Percentiles rank a stretch among this genome's conserved stretches.
Conservation (phyloP, 2,329 filamentous ascomycete species). For the Dactylellina leptospora region DNA sequence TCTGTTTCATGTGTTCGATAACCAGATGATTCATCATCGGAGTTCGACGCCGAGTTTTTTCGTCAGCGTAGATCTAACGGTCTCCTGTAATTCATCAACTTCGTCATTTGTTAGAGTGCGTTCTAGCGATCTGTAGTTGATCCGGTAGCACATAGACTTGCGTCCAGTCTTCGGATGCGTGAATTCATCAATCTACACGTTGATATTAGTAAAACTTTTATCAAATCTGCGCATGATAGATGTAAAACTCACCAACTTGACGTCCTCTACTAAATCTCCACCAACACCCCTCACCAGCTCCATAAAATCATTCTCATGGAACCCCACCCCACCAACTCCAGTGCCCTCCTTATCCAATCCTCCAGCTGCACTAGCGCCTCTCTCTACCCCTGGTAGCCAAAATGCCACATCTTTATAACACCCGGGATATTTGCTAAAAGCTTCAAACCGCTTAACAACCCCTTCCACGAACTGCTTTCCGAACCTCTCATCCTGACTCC, state of each 20-base stretch:
- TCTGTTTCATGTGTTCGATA: too few relatives aligned
- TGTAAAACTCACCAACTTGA: conserved; percentile 68
- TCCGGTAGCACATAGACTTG: conserved; percentile 87
- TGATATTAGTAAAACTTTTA: background rate
- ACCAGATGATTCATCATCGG: conserved; percentile 64
- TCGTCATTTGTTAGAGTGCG: conserved; percentile 86
- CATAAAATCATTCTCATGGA: conserved; percentile 98
- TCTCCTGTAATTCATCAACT: conserved; percentile 77
- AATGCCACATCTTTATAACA: conserved; percentile 94
- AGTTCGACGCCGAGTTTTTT: conserved; percentile 80
- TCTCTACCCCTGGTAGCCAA: conserved; percentile 71
- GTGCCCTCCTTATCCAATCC: conserved; percentile 56
- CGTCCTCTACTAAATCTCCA: conserved; percentile 87
- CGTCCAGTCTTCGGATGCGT: conserved; percentile 83
- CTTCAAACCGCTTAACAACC: conserved; percentile 73
- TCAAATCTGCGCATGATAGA: background rate
- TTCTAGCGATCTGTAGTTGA: conserved; percentile 93
- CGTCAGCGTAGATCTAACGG: conserved; percentile 72
- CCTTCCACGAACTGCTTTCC: conserved; percentile 77
- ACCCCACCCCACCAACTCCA: conserved; percentile 62
- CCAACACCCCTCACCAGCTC: conserved; percentile 85
- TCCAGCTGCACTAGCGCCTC: conserved; percentile 53
- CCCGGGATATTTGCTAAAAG: conserved; percentile 89
- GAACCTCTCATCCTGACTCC: conserved; percentile 86
- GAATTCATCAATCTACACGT: conserved; percentile 73